These are phyloP conservation scores for Lumnitzera racemosa DNA, from an alignment of 345 rosid species.

Conservation along the genomic window DNA sequence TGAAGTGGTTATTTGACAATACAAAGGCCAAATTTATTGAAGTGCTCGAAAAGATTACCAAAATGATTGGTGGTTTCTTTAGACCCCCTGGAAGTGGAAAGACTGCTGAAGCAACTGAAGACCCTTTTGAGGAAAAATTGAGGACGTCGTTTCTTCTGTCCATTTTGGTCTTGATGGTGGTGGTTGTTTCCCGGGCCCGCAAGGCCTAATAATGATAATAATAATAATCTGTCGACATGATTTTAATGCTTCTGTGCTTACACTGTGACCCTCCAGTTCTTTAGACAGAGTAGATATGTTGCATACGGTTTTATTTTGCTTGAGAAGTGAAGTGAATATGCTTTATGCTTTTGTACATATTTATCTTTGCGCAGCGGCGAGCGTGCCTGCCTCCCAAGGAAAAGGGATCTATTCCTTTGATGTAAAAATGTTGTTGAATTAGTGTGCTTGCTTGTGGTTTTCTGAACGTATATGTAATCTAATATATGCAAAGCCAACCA, in stretches of 20 bases:
- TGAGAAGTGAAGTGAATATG: too few species aligned
- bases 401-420: too few species aligned
- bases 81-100: conserved; percentile 24
- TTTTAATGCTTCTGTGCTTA: not conserved
- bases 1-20: conserved; percentile 46
- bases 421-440: too few species aligned
- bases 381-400: too few species aligned
- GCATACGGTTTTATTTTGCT: too few species aligned
- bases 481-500: too few species aligned
- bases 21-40: conserved; percentile 36
- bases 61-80: conserved; percentile 35
- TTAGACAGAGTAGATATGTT: too few species aligned
- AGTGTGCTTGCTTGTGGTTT: too few species aligned
- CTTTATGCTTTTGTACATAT: too few species aligned
- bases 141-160: conserved; percentile 34
- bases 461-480: too few species aligned
- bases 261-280: too few species aligned
- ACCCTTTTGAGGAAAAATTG: conserved; percentile 20
- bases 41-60: conserved; percentile 40
- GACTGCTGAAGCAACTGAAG: conserved; percentile 1
- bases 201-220: not conserved
- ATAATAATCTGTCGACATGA: conserved; percentile 45
- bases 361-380: too few species aligned
- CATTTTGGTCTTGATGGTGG: conserved; percentile 31
- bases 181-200: conserved; percentile 25